Conservation (phyloP, 2,329 filamentous ascomycete genomes). For the Aspergillus pseudoterreus region DNA sequence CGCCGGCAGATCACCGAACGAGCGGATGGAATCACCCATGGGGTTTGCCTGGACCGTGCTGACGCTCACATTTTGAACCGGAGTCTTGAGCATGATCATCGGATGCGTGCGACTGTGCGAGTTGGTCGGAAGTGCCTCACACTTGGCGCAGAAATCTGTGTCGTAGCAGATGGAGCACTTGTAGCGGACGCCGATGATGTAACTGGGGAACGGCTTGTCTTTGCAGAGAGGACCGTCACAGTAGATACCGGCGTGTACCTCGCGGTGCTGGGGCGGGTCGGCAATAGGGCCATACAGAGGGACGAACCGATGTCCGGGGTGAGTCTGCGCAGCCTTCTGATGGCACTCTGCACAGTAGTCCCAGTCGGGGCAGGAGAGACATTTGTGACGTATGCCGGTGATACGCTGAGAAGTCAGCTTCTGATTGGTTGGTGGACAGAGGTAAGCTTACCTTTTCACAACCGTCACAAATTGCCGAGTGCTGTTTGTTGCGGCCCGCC, state of each 20-base stretch:
- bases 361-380: slow-evolving; percentile 94
- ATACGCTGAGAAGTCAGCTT: slow-evolving; percentile 58
- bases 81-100: slow-evolving; percentile 93
- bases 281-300: slow-evolving; percentile 71
- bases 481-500: slow-evolving; percentile 74
- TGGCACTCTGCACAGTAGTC: slow-evolving; percentile 85
- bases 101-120: slow-evolving; percentile 94
- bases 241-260: slow-evolving; percentile 78
- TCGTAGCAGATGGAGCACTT: slow-evolving; percentile 97
- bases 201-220: slow-evolving; percentile 41
- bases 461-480: slow-evolving; percentile 90
- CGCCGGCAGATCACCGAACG: slow-evolving; percentile 64
- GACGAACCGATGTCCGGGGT: slow-evolving; percentile 83
- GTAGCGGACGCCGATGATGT: slow-evolving; percentile 83
- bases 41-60: slow-evolving; percentile 77
- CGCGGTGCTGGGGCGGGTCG: slow-evolving; percentile 42
- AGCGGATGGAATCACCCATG: slow-evolving; percentile 60
- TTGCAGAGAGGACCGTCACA: slow-evolving; percentile 91
- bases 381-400: slow-evolving; percentile 89
- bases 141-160: slow-evolving; percentile 89
- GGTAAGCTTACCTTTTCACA: slow-evolving; percentile 64
- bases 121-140: slow-evolving; percentile 82
- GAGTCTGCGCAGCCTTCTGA: slow-evolving; percentile 61
- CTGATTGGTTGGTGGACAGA: not conserved
- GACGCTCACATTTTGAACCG: slow-evolving; percentile 82